Conservation (phyloP, 768 basidiomycete species). For the Leccinum arenicola region DNA sequence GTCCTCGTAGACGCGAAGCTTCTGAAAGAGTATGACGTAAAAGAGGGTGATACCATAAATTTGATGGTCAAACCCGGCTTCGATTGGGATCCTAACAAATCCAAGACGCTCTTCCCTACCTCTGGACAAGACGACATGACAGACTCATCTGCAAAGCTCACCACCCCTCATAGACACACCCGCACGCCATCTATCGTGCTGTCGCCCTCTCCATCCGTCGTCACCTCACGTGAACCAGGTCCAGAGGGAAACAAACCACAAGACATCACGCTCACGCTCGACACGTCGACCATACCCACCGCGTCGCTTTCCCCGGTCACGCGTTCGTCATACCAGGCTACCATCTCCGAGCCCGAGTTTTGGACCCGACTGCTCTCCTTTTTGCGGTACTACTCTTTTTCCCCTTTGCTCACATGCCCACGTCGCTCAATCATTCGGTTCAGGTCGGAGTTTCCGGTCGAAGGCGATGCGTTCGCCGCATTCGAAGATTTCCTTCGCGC, state of each 20-base stretch:
- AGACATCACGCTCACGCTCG: slow-evolving; percentile 69
- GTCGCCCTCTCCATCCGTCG: slow-evolving; percentile 66
- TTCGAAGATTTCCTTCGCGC: slow-evolving; percentile 88
- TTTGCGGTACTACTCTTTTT: slow-evolving; percentile 42
- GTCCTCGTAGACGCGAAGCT: slow-evolving; percentile 86
- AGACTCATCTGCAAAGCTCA: slow-evolving; percentile 23
- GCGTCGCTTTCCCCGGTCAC: slow-evolving; percentile 40
- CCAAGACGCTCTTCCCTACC: slow-evolving; percentile 22
- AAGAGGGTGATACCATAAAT: slow-evolving; percentile 78
- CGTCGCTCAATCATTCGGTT: neutral
- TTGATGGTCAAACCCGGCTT: slow-evolving; percentile 82
- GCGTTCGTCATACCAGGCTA: slow-evolving; percentile 34
- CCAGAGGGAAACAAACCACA: slow-evolving; percentile 41
- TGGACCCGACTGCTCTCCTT: slow-evolving; percentile 73
- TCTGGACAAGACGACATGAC: slow-evolving; percentile 21
- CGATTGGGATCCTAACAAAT: slow-evolving; percentile 56
- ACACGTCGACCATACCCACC: slow-evolving; percentile 49
- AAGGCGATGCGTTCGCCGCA: slow-evolving; percentile 62
- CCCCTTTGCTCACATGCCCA: no score
- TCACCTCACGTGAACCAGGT: slow-evolving; percentile 32
- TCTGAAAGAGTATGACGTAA: slow-evolving; percentile 84
- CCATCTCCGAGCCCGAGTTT: slow-evolving; percentile 75
- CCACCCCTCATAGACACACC: slow-evolving; percentile 44
- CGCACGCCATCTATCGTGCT: slow-evolving; percentile 78
- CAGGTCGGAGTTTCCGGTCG: slow-evolving; percentile 61